Base-by-base conservation (phyloP, 768 basidiomycete genomes). In the Strobilomyces echinocephalus region DNA sequence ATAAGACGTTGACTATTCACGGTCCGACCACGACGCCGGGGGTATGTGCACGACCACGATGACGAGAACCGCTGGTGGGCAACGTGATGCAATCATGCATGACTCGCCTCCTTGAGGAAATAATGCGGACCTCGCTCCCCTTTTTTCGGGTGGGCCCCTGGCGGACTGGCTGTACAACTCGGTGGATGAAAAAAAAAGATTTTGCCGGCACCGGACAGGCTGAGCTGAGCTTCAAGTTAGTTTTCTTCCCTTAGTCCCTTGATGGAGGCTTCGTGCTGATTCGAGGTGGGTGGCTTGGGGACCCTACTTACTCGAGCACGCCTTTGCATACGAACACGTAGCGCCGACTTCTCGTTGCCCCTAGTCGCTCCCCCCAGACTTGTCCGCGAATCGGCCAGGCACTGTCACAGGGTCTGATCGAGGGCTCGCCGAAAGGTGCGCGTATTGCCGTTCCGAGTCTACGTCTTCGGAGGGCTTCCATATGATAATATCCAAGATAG, bases 1-100 rank as follows among this genome's bases (percentile, higher is more conserved):
- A 60, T 60, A 60, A 15, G 53, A 42, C 8, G 0, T 12, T 49
- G 18, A 33, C 53, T 18, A 18, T 16, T 46, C 35, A 34, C 39
- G 50, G 53, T 34, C 3, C 12, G 8, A 16, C n/a, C 12, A 40
- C 49, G 28, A 39, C 11, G 43, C 38, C 30, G n/a, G 18, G 55
- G 55, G 36, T 40, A 21, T 38, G n/a, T 33, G 28, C 21, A 16
- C 8, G 20, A 26, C n/a, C 18, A 21, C 41, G 41, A 24, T 43
- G 24, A 41, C 40, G 40, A 41, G 40, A 41, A 20, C 20, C 35
- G 16, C 35, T 16, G 16, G 15, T 6, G 30, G 9, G 30, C 30
- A 30, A 9, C 30, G 30, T 30, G 30, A 30, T 9, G 30, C 30
- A 30, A 30, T 30, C 30, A 30, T 9, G 30, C 30, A 30, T 30